phyloP scores from a whole-genome alignment of 2,329 filamentous ascomycete species.

The Davidsoniella australis region DNA sequence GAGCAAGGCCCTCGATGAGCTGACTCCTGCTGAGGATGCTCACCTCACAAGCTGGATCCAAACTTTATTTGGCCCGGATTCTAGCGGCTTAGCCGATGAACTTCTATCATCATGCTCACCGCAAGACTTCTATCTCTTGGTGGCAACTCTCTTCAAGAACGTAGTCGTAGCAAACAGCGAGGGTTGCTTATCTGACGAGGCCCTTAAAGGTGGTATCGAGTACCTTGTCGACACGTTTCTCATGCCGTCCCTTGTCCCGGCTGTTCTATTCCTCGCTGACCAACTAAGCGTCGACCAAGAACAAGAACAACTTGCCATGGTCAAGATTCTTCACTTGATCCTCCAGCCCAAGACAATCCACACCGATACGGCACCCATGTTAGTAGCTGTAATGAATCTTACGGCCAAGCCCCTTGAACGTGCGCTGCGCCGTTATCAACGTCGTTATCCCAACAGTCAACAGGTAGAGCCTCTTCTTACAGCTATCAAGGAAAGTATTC shows the following conservation, averaged over 20 bases:
- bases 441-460: conserved; percentile 47
- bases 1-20: conserved; percentile 37
- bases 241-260: conserved; percentile 60
- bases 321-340: conserved; percentile 57
- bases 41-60: conserved; percentile 61
- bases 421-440: conserved; percentile 48
- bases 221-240: conserved; percentile 66
- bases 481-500: conserved; percentile 44
- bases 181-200: conserved; percentile 48
- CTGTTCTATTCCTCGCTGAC: conserved; percentile 52
- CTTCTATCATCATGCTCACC: conserved; percentile 68
- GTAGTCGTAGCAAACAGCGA: conserved; percentile 54
- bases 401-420: conserved; percentile 52
- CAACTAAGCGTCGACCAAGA: conserved; percentile 50
- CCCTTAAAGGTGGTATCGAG: conserved; percentile 58
- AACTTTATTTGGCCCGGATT: conserved; percentile 59
- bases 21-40: conserved; percentile 45
- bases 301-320: conserved; percentile 47
- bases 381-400: conserved; percentile 53
- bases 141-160: conserved; percentile 61
- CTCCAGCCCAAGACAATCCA: conserved; percentile 54
- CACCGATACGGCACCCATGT: conserved; percentile 53
- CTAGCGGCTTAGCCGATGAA: conserved; percentile 58
- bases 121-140: conserved; percentile 65
- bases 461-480: conserved; percentile 53